These are phyloP conservation scores for Ustulina deusta DNA, from an alignment of 2,329 filamentous ascomycete species.

Conservation along the genomic window DNA sequence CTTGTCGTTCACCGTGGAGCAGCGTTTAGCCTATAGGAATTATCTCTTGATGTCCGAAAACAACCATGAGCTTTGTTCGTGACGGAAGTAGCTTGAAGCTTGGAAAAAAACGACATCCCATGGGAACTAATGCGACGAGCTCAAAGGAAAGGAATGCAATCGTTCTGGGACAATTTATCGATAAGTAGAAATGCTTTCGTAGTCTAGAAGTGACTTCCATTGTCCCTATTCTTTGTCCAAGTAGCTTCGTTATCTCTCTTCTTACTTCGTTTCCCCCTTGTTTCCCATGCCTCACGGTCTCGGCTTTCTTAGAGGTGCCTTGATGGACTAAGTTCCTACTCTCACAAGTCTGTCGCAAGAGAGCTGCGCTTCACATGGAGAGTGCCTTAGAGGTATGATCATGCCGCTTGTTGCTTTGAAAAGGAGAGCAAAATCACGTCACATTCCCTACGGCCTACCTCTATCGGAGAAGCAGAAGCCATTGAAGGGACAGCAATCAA, in stretches of 20 bases:
- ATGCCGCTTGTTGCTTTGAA: constrained; percentile 38
- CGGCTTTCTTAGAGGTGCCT: constrained; percentile 10
- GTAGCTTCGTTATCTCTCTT: constrained; percentile 29
- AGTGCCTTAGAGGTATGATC: constrained; percentile 35
- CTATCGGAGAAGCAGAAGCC: constrained; percentile 15
- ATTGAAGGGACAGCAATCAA: background rate
- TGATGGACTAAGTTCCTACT: constrained; percentile 7
- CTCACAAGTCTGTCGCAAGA: constrained; percentile 4
- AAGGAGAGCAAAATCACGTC: constrained; percentile 23
- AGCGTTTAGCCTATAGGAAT: constrained; percentile 13
- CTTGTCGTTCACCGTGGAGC: background rate
- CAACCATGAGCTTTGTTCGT: constrained; percentile 40
- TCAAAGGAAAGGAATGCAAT: constrained; percentile 41
- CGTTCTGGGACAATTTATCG: constrained; percentile 26
- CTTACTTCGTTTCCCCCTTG: constrained; percentile 20
- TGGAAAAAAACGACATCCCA: constrained; percentile 5
- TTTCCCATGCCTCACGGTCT: constrained; percentile 20
- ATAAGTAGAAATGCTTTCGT: constrained; percentile 40
- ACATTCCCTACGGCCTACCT: background rate
- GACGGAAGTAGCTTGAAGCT: constrained; percentile 23
- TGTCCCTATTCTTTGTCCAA: constrained; percentile 37
- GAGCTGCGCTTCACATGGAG: constrained; percentile 13
- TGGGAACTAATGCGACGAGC: constrained; percentile 22
- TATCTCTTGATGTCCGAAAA: constrained; percentile 38
- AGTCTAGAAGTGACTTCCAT: constrained; percentile 18